phyloP scores from a whole-genome alignment of 257 asterid genomes.

The Knoxia roxburghii region DNA sequence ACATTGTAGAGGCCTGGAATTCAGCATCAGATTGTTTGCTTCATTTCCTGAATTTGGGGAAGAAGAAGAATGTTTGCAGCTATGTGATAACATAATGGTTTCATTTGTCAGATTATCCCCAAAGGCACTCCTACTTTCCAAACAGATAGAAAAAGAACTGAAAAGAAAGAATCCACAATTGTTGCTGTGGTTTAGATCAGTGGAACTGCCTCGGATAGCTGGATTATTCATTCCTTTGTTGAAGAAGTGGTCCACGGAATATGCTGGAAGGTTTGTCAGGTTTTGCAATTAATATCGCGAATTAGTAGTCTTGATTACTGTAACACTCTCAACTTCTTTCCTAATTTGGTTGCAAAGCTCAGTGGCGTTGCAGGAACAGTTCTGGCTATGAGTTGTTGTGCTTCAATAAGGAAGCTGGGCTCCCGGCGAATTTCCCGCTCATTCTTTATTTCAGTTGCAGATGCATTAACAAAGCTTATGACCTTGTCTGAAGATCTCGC shows the following conservation, averaged over 20 bases:
- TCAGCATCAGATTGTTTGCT: not conserved
- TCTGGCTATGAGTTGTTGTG: conserved; percentile 65
- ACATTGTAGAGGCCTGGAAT: not conserved
- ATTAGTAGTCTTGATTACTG: not conserved
- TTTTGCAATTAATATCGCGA: not conserved
- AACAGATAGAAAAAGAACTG: conserved; percentile 50
- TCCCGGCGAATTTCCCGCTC: conserved; percentile 40
- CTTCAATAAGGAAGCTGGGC: conserved; percentile 51
- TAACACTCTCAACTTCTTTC: conserved; percentile 8
- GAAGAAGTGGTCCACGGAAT: conserved; percentile 79
- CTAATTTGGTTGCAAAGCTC: conserved; percentile 16
- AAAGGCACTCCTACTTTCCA: conserved; percentile 39
- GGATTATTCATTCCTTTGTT: conserved; percentile 59
- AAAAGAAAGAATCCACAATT: conserved; percentile 41
- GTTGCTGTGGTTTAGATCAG: conserved; percentile 60
- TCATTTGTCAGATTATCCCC: conserved; percentile 50
- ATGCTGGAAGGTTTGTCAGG: conserved; percentile 63
- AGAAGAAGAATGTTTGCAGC: not conserved
- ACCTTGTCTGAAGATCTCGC: conserved; percentile 40
- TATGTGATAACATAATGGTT: not conserved
- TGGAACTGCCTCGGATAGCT: conserved; percentile 58
- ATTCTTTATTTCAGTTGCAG: conserved; percentile 34
- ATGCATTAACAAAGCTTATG: conserved; percentile 55
- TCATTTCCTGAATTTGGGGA: not conserved
- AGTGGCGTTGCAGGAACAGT: conserved; percentile 88